These are phyloP conservation scores for Teratosphaeria zuluensis DNA, from an alignment of 2,329 filamentous ascomycete genomes.

Conservation along the genomic window DNA sequence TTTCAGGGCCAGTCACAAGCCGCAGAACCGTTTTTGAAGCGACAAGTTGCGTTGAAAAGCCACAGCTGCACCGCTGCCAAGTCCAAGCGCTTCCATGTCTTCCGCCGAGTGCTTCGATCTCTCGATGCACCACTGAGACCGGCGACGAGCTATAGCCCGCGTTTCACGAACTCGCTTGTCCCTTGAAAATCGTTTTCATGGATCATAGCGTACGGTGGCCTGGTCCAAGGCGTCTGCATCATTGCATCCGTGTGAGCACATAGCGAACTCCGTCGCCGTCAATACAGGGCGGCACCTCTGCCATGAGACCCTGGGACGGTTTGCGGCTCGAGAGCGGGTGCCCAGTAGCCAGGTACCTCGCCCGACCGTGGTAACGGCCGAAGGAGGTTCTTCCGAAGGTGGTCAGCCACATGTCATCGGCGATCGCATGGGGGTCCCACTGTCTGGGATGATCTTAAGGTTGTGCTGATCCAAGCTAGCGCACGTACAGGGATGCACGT, in stretches of 20 bases:
- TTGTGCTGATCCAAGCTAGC: constrained; percentile 1
- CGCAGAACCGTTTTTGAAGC: background rate
- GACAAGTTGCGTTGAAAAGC: background rate
- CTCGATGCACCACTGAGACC: background rate
- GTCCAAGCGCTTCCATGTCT: background rate
- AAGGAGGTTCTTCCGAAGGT: background rate
- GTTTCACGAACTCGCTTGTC: background rate
- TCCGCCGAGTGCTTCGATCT: background rate
- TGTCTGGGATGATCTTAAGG: background rate
- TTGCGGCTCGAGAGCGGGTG: background rate
- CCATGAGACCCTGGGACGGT: background rate
- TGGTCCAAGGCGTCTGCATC: background rate
- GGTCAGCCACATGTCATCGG: background rate
- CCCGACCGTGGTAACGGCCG: background rate
- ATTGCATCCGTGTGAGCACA: background rate
- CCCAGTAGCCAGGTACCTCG: background rate
- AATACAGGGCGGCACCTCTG: background rate
- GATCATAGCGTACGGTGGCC: background rate
- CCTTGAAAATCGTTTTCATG: background rate
- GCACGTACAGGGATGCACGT: background rate
- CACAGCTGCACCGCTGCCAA: background rate
- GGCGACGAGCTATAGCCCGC: background rate
- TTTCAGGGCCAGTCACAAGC: background rate
- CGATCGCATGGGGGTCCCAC: background rate
- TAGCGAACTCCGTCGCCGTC: background rate